Conservation (phyloP, 768 basidiomycete genomes). For the Holtermannia corniformis region DNA sequence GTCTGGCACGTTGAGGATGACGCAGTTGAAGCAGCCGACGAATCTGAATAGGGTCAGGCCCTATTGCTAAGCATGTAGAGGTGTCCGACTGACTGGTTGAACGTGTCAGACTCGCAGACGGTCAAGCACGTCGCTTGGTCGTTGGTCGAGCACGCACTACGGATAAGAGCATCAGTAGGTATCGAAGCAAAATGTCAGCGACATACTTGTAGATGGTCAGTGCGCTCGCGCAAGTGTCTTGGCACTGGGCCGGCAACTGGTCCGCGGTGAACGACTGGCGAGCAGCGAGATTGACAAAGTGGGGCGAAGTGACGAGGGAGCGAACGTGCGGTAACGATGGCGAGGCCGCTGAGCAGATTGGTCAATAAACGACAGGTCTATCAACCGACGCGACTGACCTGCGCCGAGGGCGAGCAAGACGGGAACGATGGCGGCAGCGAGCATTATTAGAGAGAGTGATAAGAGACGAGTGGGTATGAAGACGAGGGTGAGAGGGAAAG, state of each 20-base stretch:
- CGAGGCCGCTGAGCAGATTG: neutral
- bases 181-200: no score
- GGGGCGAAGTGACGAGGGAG: neutral
- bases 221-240: slow-evolving; percentile 9
- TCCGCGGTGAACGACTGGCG: slow-evolving; percentile 11
- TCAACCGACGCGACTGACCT: neutral
- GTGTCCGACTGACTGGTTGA: slow-evolving; percentile 1
- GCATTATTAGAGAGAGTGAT: neutral
- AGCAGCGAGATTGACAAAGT: slow-evolving; percentile 6
- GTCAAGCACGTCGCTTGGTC: slow-evolving; percentile 15
- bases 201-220: slow-evolving; percentile 17
- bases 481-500: neutral
- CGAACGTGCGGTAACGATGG: neutral
- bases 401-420: neutral
- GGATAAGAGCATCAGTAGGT: no score
- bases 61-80: no score
- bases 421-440: neutral
- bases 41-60: slow-evolving; percentile 4
- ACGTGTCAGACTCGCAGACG: slow-evolving; percentile 14
- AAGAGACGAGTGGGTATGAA: neutral
- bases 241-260: slow-evolving; percentile 14
- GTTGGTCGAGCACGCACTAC: slow-evolving; percentile 8
- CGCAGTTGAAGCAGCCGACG: slow-evolving; percentile 19
- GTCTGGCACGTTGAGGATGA: slow-evolving; percentile 14
- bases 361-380: no score